Evolutionary conservation across 768 basidiomycete genomes (phyloP), one percentile per base, ranked within the genome.

Genomic region (Amanita exitialis): DNA sequence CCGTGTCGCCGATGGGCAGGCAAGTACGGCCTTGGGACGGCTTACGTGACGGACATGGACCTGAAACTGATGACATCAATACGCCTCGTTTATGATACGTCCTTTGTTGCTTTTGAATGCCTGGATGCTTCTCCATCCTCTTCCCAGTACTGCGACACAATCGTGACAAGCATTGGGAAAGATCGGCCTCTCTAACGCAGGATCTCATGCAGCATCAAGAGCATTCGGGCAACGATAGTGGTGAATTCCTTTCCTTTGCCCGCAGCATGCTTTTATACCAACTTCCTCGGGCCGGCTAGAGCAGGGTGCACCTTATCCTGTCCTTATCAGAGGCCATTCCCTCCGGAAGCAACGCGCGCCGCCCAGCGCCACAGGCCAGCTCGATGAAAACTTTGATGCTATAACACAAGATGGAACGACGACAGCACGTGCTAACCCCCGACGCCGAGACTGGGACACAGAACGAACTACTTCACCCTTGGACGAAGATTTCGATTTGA

Each of bases 401-500:
- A 32, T 32, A 16, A 42, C 49, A 2, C 28, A 38, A 7, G 49
- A 49, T 15, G 47, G 36, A 15, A 49, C 21, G 4, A 38, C 37
- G 16, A 38, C 20, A 10, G 36, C 36, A 23, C 47, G 35, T 37
- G 28, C 36, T 18, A 9, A 12, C 3, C 34, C 20, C 10, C 45
- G 32, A 20, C 15, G 36, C 9, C 47, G 47, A 25, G 35, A 48
- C 21, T 54, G 56, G 50, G 47, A 54, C n/a, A 47, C 50, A 25
- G 53, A 61, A 18, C 52, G 59, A 20, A 61, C 66, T 20, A 61
- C 61, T 16, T 59, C 64, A 27, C 66, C 65, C 32, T 49, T 69
- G 50, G 65, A 69, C 44, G 70, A 72, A 44, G 67, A 70, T 55
- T 71, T 70, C 49, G 69, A 73, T 56, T 64, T 65, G 41, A 55